Evolutionary conservation across 106 monocot genomes (phyloP).

Genomic region (Platanthera guangdongensis): DNA sequence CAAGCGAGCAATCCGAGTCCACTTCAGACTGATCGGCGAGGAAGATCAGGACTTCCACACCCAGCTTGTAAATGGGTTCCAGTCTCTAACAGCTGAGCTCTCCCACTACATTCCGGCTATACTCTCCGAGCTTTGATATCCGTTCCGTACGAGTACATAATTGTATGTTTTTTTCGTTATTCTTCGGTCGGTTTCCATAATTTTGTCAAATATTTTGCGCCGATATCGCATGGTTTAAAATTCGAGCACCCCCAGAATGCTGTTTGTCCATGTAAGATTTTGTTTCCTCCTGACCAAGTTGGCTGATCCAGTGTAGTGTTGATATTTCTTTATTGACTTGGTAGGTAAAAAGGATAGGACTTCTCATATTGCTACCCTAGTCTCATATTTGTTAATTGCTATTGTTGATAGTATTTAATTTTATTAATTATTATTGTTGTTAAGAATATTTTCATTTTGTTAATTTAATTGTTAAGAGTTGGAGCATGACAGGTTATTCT

Average conservation of each 20-base stretch:
- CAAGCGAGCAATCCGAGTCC: conserved; percentile 93
- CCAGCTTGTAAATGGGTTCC: conserved; percentile 97
- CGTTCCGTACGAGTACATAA: conserved; percentile 1
- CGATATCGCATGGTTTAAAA: too few relatives aligned
- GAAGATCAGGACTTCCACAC: conserved; percentile 99
- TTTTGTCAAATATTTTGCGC: neutral
- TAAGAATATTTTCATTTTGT: too few relatives aligned
- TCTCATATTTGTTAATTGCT: too few relatives aligned
- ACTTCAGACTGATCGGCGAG: conserved; percentile 92
- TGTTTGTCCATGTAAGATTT: neutral
- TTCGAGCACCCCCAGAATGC: too few relatives aligned
- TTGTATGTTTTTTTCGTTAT: conserved; percentile 9
- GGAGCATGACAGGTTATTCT: too few relatives aligned
- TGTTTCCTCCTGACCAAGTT: neutral
- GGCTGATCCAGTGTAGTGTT: neutral
- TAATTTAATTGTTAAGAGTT: too few relatives aligned
- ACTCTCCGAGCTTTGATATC: conserved; percentile 72
- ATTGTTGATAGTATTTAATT: too few relatives aligned
- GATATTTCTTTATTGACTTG: neutral
- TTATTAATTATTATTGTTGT: too few relatives aligned
- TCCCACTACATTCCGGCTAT: conserved; percentile 99
- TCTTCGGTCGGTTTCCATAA: neutral
- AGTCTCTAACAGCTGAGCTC: conserved; percentile 96
- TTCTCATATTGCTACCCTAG: neutral
- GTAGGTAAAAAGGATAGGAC: neutral